Base-by-base conservation (phyloP, 2,329 filamentous ascomycete genomes). In the Pseudogymnoascus sp. region DNA sequence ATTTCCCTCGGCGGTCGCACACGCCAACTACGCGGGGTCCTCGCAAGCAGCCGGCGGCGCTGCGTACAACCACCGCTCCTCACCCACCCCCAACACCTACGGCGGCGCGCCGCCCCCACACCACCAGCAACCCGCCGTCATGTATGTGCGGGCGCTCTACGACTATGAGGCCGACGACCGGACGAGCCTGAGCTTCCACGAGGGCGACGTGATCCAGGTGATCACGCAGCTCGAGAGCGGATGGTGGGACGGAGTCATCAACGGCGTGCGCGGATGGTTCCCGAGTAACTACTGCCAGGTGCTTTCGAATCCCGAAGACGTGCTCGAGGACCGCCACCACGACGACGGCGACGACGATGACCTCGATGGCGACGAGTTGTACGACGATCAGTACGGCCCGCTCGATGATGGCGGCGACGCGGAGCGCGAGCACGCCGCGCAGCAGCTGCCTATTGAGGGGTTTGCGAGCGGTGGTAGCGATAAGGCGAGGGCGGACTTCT, bases 221-320 rank as follows among this genome's bases (percentile, higher is more conserved):
- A 93, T 99, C 71, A 99, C 95, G 62, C 93, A 97, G 78, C 83
- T 97, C 64, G 95, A 99, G 76, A 97, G 93, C 72, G 95, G 95
- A 64, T 99, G 95, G 95, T 99, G 95, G 95, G 95, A 99, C 78
- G 95, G 95, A 60, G 91, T 99, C 63, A 96, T 99, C 75, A 95
- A 97, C 72, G 91, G 93, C 65, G 90, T 96, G 69, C 88, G 95
- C 74, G 95, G 95, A 74, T 99, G 95, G 95, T 99, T 99, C 76
- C 95, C 95, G 38, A 97, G 93, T 81, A 99, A 99, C 76, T 99
- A 99, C 78, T 97, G 95, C 79, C 87, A 91, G 68, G 86, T 95
- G 67, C 89, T 97, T 70, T 84, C 86, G 65, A 87, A 86, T 70
- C 83, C 88, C 61, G 88, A 91, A 69, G 90, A 96, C 67, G 80